A percentile compares a stretch with the other conserved stretches of the same genome.
phyloP scores from a whole-genome alignment of 2,329 filamentous ascomycete species.

The Acrodontium crateriforme region DNA sequence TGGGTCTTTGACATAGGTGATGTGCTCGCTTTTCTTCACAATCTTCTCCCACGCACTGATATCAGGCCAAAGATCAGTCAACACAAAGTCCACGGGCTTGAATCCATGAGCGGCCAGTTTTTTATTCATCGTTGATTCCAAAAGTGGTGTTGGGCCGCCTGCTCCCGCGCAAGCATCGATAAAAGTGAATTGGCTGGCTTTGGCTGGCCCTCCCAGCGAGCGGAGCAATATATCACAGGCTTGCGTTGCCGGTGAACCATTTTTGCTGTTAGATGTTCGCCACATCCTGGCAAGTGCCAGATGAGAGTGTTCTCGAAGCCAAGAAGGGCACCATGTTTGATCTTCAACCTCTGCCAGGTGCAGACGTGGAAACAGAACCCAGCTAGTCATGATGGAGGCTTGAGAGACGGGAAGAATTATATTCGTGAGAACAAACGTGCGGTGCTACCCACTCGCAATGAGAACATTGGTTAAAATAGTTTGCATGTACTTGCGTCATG shows the following conservation, averaged over 20 bases:
- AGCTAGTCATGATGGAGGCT: not conserved
- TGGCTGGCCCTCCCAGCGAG: constrained; percentile 2
- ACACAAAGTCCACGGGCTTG: constrained; percentile 3
- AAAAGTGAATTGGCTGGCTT: constrained; percentile 2
- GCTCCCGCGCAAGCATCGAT: constrained; percentile 5
- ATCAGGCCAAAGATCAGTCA: constrained; percentile 5
- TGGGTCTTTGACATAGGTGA: constrained; percentile 2
- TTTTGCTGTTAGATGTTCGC: constrained; percentile 1
- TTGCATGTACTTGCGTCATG: too few species aligned
- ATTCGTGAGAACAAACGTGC: too few species aligned
- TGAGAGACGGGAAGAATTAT: too few species aligned
- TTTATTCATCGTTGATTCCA: constrained; percentile 3
- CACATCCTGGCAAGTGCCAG: constrained; percentile 3
- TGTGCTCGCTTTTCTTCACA: constrained; percentile 1
- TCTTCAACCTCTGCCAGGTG: constrained; percentile 6
- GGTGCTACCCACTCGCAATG: too few species aligned
- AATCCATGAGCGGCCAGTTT: constrained; percentile 1
- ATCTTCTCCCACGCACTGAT: constrained; percentile 4
- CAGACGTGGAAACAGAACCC: constrained; percentile 3
- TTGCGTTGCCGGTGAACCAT: constrained; percentile 2
- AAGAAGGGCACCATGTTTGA: constrained; percentile 4
- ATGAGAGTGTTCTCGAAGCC: constrained; percentile 3
- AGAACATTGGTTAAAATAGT: too few species aligned
- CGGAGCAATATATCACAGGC: constrained; percentile 2
- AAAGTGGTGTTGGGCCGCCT: constrained; percentile 5